Conservation (phyloP, 2,329 filamentous ascomycete genomes). For the Macrophomina pseudophaseolina region DNA sequence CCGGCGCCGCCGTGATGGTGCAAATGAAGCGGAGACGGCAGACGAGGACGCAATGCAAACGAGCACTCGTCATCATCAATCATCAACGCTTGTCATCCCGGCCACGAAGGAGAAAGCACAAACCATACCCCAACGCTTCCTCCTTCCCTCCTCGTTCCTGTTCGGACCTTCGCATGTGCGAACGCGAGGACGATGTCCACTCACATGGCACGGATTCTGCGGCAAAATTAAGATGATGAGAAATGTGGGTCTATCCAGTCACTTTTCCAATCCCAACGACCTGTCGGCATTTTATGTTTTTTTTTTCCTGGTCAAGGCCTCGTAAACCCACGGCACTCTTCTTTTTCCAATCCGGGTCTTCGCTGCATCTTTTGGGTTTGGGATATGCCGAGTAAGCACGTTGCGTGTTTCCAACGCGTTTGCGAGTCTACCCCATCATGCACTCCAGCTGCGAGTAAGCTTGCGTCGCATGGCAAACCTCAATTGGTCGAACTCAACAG, state of each 20-base stretch:
- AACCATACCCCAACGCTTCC: conserved; percentile 1
- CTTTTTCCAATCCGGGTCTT: background rate
- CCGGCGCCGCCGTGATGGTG: conserved; percentile 12
- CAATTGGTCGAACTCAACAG: background rate
- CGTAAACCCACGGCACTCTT: background rate
- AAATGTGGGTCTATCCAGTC: conserved; percentile 6
- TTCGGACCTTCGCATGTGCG: background rate
- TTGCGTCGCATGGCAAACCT: background rate
- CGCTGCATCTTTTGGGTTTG: background rate
- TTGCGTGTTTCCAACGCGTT: background rate
- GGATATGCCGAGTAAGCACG: conserved; percentile 3
- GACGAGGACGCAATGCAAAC: background rate
- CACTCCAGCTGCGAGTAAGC: conserved; percentile 11
- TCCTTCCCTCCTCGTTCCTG: background rate
- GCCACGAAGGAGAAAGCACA: background rate
- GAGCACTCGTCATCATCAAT: conserved; percentile 1
- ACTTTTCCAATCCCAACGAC: background rate
- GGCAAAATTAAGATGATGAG: conserved; percentile 10
- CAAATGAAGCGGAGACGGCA: background rate
- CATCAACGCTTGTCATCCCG: background rate
- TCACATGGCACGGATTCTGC: conserved; percentile 3
- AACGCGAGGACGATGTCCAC: conserved; percentile 7
- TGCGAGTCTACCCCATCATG: background rate
- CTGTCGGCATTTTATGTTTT: background rate
- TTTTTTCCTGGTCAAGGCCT: background rate